Percentiles rank a stretch among this genome's conserved stretches.
Evolutionary conservation across 805 yeast species (phyloP).

Genomic region (Maudiozyma turicensis): DNA sequence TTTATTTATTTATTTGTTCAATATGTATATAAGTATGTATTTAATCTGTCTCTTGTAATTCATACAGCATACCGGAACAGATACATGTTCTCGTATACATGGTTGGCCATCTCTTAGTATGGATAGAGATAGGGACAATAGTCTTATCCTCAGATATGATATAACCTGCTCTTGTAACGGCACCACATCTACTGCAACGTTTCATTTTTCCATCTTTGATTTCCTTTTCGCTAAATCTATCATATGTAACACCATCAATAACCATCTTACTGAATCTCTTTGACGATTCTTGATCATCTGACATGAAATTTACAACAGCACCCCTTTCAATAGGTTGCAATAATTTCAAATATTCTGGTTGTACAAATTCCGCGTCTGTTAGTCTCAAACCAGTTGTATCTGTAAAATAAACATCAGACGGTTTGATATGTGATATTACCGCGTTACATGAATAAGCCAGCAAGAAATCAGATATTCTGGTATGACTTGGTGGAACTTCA

Average conservation of each 20-base stretch:
- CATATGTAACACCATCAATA: constrained; percentile 28
- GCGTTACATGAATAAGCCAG: constrained; percentile 22
- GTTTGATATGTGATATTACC: constrained; percentile 22
- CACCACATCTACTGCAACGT: constrained; percentile 48
- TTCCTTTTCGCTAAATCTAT: constrained; percentile 16
- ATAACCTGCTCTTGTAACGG: constrained; percentile 32
- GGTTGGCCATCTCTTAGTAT: constrained; percentile 30
- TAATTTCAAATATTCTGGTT: constrained; percentile 27
- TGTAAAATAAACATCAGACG: constrained; percentile 24
- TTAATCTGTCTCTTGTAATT: constrained; percentile 4
- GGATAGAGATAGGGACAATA: constrained; percentile 25
- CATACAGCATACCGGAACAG: constrained; percentile 30
- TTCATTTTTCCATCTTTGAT: constrained; percentile 26
- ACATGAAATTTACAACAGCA: constrained; percentile 40
- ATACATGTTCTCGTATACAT: constrained; percentile 28
- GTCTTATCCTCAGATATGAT: constrained; percentile 26
- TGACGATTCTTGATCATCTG: constrained; percentile 18
- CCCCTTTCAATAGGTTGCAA: constrained; percentile 29
- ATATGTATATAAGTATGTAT: not conserved
- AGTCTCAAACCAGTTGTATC: constrained; percentile 26
- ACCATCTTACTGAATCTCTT: constrained; percentile 29
- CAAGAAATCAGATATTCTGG: constrained; percentile 21
- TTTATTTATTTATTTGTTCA: no score
- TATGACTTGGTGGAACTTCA: constrained; percentile 38
- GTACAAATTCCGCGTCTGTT: constrained; percentile 25